These are phyloP conservation scores for Aspergillus sp. DNA, from an alignment of 2,329 filamentous ascomycete genomes.

Conservation along the genomic window DNA sequence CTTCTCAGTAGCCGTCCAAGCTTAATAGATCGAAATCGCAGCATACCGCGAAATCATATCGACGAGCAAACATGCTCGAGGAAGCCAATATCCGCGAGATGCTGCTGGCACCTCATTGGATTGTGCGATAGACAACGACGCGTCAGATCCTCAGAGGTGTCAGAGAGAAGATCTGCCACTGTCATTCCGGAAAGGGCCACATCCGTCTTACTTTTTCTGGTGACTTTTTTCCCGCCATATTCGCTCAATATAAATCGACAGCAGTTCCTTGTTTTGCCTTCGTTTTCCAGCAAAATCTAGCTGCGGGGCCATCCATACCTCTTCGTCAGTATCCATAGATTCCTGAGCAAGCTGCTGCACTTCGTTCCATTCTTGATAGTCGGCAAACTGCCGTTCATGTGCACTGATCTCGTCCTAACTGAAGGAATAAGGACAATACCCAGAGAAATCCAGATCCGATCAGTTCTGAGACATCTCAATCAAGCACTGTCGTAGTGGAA, in stretches of 20 bases:
- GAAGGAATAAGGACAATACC: constrained; percentile 28
- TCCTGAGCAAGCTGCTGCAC: constrained; percentile 25
- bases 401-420: constrained; percentile 24
- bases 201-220: constrained; percentile 16
- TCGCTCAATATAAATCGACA: constrained; percentile 17
- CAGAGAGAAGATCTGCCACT: background rate
- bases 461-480: constrained; percentile 30
- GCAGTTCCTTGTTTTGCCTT: constrained; percentile 24
- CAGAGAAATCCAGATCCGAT: constrained; percentile 22
- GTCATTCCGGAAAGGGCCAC: constrained; percentile 18
- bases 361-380: constrained; percentile 27
- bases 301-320: constrained; percentile 35
- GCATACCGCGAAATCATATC: no score
- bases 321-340: constrained; percentile 30
- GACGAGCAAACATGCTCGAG: no score
- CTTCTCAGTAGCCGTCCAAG: no score
- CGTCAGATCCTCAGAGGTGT: no score
- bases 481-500: constrained; percentile 34
- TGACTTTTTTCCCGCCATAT: constrained; percentile 17
- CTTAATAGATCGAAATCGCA: no score
- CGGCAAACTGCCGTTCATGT: constrained; percentile 28
- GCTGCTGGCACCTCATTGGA: no score
- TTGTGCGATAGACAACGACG: no score
- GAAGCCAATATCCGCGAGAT: no score
- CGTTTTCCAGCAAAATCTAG: constrained; percentile 25